Percentiles rank a stretch among this genome's conserved stretches.
Evolutionary conservation across 352 stramenopile species (phyloP).

Genomic region (Aphanomyces euteiches): DNA sequence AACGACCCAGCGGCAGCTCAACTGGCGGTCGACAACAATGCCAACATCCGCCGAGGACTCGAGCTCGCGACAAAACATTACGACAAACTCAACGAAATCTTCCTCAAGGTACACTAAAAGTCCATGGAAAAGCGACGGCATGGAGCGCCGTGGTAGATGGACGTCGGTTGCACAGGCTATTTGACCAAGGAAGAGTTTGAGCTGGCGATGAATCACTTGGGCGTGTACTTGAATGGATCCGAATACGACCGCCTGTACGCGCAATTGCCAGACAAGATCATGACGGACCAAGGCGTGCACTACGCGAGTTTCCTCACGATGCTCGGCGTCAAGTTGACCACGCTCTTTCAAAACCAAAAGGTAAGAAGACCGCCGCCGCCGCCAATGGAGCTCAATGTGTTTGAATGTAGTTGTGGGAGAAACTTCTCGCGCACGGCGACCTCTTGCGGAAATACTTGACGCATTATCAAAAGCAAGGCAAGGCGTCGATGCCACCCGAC

Average conservation of each 20-base stretch:
- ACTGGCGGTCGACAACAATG: neutral
- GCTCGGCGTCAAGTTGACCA: conserved; percentile 39
- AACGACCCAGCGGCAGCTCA: neutral
- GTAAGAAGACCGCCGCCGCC: conserved; percentile 4
- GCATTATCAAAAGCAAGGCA: conserved; percentile 54
- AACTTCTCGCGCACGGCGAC: conserved; percentile 50
- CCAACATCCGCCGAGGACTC: neutral
- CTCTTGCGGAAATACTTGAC: conserved; percentile 48
- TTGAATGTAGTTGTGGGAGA: conserved; percentile 50
- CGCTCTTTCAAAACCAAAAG: conserved; percentile 20
- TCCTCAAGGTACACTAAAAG: conserved; percentile 43
- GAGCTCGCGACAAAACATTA: conserved; percentile 1
- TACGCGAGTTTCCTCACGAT: conserved; percentile 59
- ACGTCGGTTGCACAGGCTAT: conserved; percentile 59
- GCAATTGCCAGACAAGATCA: conserved; percentile 37
- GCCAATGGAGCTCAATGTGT: too few relatives aligned
- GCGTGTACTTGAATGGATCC: conserved; percentile 57
- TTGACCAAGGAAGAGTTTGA: conserved; percentile 67
- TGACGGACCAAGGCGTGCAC: conserved; percentile 37
- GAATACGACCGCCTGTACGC: conserved; percentile 70
- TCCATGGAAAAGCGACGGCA: neutral
- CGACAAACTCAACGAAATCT: conserved; percentile 72
- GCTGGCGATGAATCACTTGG: conserved; percentile 63
- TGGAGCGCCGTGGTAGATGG: conserved; percentile 40
- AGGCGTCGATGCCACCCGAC: conserved; percentile 50